Percentiles rank a stretch among this genome's conserved stretches.
phyloP scores from a whole-genome alignment of 352 stramenopile species.

The Blastocystis sp. region DNA sequence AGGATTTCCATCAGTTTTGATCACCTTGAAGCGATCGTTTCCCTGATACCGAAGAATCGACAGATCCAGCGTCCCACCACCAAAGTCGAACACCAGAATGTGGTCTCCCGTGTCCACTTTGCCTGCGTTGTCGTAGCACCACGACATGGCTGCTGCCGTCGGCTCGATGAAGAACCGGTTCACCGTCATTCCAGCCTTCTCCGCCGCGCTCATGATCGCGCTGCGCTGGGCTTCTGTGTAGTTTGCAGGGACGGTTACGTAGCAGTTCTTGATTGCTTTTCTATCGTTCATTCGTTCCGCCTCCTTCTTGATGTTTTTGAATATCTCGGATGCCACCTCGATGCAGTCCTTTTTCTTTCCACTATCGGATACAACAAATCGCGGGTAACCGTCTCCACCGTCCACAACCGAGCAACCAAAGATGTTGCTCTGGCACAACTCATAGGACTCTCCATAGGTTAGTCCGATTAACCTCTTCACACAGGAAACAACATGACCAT shows the following conservation, averaged over 20 bases:
- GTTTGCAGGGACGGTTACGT: conserved; percentile 10
- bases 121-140: neutral
- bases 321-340: neutral
- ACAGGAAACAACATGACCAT: neutral
- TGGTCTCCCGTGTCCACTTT: neutral
- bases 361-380: neutral
- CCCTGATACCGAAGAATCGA: neutral
- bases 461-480: neutral
- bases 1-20: conserved; percentile 58
- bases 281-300: too few species aligned
- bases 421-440: neutral
- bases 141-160: neutral
- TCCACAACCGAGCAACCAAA: neutral
- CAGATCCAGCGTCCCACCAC: neutral
- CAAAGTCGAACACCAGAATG: conserved; percentile 31
- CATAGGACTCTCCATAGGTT: neutral
- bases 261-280: neutral
- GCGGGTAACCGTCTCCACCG: neutral
- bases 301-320: neutral
- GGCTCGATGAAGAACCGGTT: neutral
- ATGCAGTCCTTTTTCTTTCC: neutral
- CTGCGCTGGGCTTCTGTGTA: conserved; percentile 58
- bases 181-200: neutral
- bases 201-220: neutral
- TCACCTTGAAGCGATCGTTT: neutral